phyloP scores from a whole-genome alignment of 768 basidiomycete genomes.

The Leccinum rimulosum region DNA sequence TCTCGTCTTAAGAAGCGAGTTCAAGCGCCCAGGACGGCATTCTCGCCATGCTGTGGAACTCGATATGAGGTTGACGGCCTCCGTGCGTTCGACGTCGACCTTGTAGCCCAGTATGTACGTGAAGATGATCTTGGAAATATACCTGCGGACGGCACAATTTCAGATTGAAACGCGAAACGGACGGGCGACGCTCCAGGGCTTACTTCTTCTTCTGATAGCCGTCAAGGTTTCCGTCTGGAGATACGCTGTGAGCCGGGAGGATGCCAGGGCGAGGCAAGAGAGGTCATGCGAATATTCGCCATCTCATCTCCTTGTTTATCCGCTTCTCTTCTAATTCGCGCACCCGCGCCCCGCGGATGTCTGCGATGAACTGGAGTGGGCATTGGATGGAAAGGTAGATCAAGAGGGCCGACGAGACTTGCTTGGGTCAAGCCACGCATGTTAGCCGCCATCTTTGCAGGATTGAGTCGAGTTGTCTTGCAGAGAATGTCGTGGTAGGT shows the following conservation, averaged over 20 bases:
- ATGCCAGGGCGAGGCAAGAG: slow-evolving; percentile 7
- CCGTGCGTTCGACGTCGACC: slow-evolving; percentile 99
- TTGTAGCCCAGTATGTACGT: slow-evolving; percentile 99
- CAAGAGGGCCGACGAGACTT: slow-evolving; percentile 21
- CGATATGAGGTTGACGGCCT: slow-evolving; percentile 96
- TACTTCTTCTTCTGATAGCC: slow-evolving; percentile 94
- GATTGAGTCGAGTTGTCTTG: neutral
- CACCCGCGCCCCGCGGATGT: slow-evolving; percentile 94
- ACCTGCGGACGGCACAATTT: slow-evolving; percentile 46
- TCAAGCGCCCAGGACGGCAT: no score
- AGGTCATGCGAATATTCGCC: slow-evolving; percentile 80
- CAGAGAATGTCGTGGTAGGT: neutral
- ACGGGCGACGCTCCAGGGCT: slow-evolving; percentile 25
- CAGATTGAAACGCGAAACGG: slow-evolving; percentile 12
- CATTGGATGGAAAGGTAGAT: slow-evolving; percentile 7
- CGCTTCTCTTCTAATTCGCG: slow-evolving; percentile 97
- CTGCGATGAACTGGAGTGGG: slow-evolving; percentile 84
- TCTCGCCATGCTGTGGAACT: slow-evolving; percentile 47
- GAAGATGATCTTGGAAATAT: slow-evolving; percentile 98
- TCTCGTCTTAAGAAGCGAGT: no score
- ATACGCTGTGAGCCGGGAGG: slow-evolving; percentile 4
- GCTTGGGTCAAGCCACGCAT: slow-evolving; percentile 96
- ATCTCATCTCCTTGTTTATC: slow-evolving; percentile 95
- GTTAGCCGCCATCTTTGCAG: slow-evolving; percentile 68
- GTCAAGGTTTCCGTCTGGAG: slow-evolving; percentile 76